Evolutionary conservation across 768 basidiomycete genomes (phyloP), one percentile per base, ranked within the genome.

Genomic region (Termitomyces heimii): DNA sequence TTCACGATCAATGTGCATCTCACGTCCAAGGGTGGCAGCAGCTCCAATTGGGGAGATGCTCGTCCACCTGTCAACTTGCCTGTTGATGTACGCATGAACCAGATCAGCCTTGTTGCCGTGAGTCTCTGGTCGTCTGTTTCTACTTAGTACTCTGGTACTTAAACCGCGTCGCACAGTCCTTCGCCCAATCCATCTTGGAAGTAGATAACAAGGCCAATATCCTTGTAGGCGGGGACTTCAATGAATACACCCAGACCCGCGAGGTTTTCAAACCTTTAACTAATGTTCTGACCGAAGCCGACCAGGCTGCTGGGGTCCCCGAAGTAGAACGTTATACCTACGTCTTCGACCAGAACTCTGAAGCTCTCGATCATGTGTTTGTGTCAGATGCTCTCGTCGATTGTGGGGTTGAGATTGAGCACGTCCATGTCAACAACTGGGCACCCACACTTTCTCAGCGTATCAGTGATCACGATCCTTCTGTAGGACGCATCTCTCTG

Each of bases 381-480:
- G 67, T 85, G 50, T 82, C 80, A 6, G 61, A 69, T 18, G 75
- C 77, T 7, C 65, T 86, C 37, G 70, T 67, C 44, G 49, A 56
- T 32, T 70, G 78, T n/a, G 71, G 71, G 9, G 71, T 73, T 12
- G 67, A 77, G 54, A 77, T 80, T 39, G 79, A 86, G 60, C 83
- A 85, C 59, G 73, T 85, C 24, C 84, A 85, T 65, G 75, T 83
- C 32, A 85, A 85, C 62, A 83, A 78, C 53, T 84, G 82, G 82
- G 72, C 79, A 12, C 64, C 73, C 18, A 71, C 71, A 4, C 60
- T 75, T 9, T 67, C 68, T 24, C 71, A 63, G 29, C 72, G 82
- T 14, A 71, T 78, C 40, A 83, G 82, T 56, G 83, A 85, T 63
- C 83, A 86, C 60, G 84, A 86, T 68, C 84, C 84, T 34, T 80